Base-by-base conservation (phyloP, 805 yeast species). In the Kodamaea kaohsiungensis region DNA sequence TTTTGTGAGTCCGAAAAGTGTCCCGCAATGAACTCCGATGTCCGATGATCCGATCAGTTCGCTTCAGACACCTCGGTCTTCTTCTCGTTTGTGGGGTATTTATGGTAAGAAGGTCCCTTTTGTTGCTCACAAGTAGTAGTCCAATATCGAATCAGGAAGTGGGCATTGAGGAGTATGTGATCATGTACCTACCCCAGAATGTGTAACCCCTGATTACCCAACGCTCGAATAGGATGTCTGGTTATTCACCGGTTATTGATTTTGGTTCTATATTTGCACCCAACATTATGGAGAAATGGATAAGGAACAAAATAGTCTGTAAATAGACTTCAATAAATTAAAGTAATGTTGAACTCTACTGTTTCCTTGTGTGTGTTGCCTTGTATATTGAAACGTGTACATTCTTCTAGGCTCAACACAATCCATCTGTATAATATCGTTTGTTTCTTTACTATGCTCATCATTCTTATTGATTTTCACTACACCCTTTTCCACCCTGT, bases 1-100 rank as follows among this genome's bases (percentile, higher is more conserved):
- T 12, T 30, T 30, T 30, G 35, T 30, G 35, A 30, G 13, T 30
- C 35, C 35, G 35, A 30, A 30, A 17, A 17, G 25, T 17, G 45
- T 40, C 45, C 45, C 45, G 45, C 45, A 40, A 5, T 40, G 45
- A 40, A 40, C 45, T 40, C 45, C 45, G 45, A 40, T 40, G 45
- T 40, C 45, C 45, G 45, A 5, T 25, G 25, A 19, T 40, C 45
- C 45, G 45, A 19, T 12, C 7, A 40, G n/a, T 40, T 40, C 25
- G 27, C 12, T 6, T 9, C 35, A 8, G 3, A 40, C 13, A 19
- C 45, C 45, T 40, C 45, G 45, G 45, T 40, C 19, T 5, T 6
- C 8, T 40, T 40, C 19, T 15, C 3, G 7, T 40, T 16, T 40
- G 45, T 40, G 45, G 45, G 45, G 45, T 17, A 40, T 22, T 22